A percentile compares a stretch with the other conserved stretches of the same genome.
phyloP scores from a whole-genome alignment of 345 rosid species.

The Gossypium rotundifolium region DNA sequence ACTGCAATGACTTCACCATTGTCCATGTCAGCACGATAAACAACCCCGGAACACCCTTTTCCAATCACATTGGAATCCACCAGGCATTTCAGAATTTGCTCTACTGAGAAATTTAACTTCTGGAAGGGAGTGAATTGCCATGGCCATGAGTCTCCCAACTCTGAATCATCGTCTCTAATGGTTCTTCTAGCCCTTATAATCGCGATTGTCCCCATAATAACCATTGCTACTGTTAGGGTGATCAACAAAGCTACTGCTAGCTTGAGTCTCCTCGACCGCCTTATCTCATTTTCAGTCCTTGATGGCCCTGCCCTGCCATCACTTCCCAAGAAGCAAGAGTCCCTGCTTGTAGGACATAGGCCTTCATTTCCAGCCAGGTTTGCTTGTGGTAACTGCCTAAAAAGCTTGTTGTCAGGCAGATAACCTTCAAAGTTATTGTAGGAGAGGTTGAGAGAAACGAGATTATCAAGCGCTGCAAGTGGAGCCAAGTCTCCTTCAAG shows the following conservation, averaged over 20 bases:
- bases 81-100: conserved; percentile 69
- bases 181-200: conserved; percentile 50
- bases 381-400: conserved; percentile 50
- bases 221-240: conserved; percentile 58
- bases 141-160: conserved; percentile 77
- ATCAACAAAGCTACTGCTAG: conserved; percentile 70
- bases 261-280: conserved; percentile 52
- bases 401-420: conserved; percentile 84
- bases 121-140: conserved; percentile 98
- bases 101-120: conserved; percentile 83
- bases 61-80: conserved; percentile 84
- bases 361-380: conserved; percentile 59
- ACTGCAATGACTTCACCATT: conserved; percentile 85
- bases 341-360: conserved; percentile 55
- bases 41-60: conserved; percentile 87
- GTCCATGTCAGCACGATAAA: conserved; percentile 84
- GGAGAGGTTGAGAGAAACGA: conserved; percentile 77
- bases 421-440: conserved; percentile 75
- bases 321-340: conserved; percentile 53
- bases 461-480: conserved; percentile 61
- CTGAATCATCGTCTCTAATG: conserved; percentile 52
- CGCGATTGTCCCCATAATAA: conserved; percentile 65
- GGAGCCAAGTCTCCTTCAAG: conserved; percentile 60
- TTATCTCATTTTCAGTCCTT: conserved; percentile 21
- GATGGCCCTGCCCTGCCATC: conserved; percentile 29